Evolutionary conservation across 352 stramenopile species (phyloP).

Genomic region (Phytophthora meadii): DNA sequence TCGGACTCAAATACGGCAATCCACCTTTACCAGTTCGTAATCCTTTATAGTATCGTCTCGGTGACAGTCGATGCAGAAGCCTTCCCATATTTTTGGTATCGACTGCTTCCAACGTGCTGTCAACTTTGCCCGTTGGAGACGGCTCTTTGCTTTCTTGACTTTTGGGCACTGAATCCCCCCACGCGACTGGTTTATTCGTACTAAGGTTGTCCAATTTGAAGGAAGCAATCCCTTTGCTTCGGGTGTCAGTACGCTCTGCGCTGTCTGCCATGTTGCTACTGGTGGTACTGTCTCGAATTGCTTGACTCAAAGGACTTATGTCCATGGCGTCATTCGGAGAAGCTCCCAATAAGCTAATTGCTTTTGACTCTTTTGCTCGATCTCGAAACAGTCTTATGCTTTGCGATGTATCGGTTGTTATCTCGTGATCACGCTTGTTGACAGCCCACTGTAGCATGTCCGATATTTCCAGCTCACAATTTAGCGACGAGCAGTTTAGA

Average conservation of each 20-base stretch:
- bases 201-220: constrained; percentile 29
- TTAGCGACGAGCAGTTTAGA: constrained; percentile 35
- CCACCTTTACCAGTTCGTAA: constrained; percentile 14
- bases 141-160: constrained; percentile 12
- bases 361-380: constrained; percentile 6
- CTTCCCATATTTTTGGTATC: constrained; percentile 23
- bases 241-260: not conserved
- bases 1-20: constrained; percentile 17
- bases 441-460: constrained; percentile 38
- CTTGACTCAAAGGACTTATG: constrained; percentile 21
- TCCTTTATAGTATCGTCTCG: constrained; percentile 30
- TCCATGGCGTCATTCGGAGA: constrained; percentile 16
- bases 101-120: constrained; percentile 11
- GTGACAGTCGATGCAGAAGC: constrained; percentile 35
- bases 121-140: not conserved
- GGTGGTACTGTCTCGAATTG: constrained; percentile 14
- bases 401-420: constrained; percentile 1
- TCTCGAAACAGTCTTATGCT: not conserved
- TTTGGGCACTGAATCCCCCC: constrained; percentile 19
- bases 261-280: not conserved
- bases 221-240: constrained; percentile 5
- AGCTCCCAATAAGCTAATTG: constrained; percentile 1
- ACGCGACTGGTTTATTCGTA: constrained; percentile 21
- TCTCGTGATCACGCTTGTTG: constrained; percentile 26
- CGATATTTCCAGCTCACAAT: constrained; percentile 26